Percentiles rank a stretch among this genome's conserved stretches.
These are phyloP conservation scores for Daedaleopsis sinensis DNA, from an alignment of 768 basidiomycete genomes.

Conservation along the genomic window DNA sequence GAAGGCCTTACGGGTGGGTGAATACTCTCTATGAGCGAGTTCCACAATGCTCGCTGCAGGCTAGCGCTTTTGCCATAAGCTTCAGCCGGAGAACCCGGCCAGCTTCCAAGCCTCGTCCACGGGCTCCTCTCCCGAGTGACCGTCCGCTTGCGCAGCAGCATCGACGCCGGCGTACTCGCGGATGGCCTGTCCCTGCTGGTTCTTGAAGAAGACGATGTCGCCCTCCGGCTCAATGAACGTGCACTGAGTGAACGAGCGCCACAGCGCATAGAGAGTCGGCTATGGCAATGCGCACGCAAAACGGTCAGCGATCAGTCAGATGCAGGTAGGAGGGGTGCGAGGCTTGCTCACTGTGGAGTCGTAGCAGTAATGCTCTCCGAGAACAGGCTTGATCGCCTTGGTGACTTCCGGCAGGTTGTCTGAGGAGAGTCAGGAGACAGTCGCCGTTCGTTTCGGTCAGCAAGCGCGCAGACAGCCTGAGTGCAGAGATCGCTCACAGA, in stretches of 20 bases:
- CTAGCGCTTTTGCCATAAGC: too few relatives aligned
- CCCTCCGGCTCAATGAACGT: slow-evolving; percentile 35
- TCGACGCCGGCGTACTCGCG: slow-evolving; percentile 5
- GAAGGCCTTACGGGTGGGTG: too few relatives aligned
- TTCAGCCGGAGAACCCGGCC: too few relatives aligned
- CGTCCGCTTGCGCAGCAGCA: too few relatives aligned
- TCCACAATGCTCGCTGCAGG: too few relatives aligned
- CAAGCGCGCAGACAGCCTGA: background rate
- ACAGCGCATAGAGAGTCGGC: slow-evolving; percentile 31
- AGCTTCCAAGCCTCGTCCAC: too few relatives aligned
- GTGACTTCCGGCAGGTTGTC: slow-evolving; percentile 35
- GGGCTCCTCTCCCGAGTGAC: too few relatives aligned
- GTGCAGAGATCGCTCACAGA: slow-evolving; percentile 13
- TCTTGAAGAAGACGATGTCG: slow-evolving; percentile 35
- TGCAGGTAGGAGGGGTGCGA: background rate
- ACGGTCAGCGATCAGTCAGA: background rate
- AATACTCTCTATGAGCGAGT: too few relatives aligned
- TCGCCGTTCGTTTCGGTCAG: background rate
- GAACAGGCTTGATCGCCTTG: slow-evolving; percentile 31
- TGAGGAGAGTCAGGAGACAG: slow-evolving; percentile 10
- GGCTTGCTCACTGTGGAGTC: slow-evolving; percentile 26
- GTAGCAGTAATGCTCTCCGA: slow-evolving; percentile 34
- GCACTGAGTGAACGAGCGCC: slow-evolving; percentile 36
- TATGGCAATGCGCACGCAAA: background rate
- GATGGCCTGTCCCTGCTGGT: slow-evolving; percentile 29